Percentiles rank a stretch among this genome's conserved stretches.
Conservation (phyloP, 768 basidiomycete species). For the Mrakia frigida region DNA sequence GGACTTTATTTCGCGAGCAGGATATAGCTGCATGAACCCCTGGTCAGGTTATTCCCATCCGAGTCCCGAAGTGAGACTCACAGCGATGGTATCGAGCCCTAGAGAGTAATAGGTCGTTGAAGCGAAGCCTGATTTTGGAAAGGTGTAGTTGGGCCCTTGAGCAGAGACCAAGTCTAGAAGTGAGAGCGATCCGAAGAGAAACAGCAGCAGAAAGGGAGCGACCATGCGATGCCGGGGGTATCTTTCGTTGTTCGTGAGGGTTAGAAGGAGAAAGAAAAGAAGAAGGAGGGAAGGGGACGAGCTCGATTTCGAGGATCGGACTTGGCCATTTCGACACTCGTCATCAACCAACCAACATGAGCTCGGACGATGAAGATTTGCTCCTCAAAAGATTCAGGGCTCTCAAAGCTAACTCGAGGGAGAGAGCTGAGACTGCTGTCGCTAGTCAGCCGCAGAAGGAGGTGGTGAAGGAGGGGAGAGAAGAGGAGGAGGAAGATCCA, state of each 20-base stretch:
- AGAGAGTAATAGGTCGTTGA: not conserved
- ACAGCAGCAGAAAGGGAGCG: not conserved
- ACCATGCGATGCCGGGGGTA: not conserved
- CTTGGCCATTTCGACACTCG: not conserved
- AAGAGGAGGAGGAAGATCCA: constrained; percentile 2
- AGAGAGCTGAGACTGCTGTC: not conserved
- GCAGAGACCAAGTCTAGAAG: not conserved
- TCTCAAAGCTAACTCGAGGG: not conserved
- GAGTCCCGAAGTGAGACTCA: too few species aligned
- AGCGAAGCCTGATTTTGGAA: not conserved
- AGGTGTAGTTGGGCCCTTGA: not conserved
- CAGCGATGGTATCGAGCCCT: not conserved
- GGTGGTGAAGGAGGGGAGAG: not conserved
- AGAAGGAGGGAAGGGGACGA: not conserved
- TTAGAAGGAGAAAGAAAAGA: not conserved
- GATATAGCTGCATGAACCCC: constrained; percentile 67
- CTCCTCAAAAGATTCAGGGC: not conserved
- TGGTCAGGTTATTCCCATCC: too few species aligned
- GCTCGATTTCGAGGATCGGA: not conserved
- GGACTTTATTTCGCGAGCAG: constrained; percentile 40
- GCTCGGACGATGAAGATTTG: constrained; percentile 2
- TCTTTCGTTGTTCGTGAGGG: not conserved
- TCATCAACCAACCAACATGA: constrained; percentile 6
- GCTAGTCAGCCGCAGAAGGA: not conserved
- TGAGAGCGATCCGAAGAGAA: not conserved